These are phyloP conservation scores for Xylariaceae sp. DNA, from an alignment of 2,329 filamentous ascomycete genomes.

Conservation along the genomic window DNA sequence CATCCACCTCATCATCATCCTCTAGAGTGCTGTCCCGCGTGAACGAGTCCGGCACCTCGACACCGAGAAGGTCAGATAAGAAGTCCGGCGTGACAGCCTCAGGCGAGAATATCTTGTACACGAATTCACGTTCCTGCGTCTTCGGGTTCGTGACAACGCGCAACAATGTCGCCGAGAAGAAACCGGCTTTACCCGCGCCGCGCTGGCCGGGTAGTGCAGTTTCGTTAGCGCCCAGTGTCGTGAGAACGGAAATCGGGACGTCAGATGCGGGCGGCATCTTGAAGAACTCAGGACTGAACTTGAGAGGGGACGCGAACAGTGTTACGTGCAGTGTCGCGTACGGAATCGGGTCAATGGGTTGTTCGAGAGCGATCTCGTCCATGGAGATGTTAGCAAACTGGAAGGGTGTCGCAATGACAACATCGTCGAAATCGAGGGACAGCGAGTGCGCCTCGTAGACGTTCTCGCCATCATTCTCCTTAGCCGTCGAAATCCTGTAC, in stretches of 20 bases:
- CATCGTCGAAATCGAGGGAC: constrained; percentile 62
- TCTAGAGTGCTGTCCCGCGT: constrained; percentile 17
- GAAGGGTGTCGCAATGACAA: constrained; percentile 77
- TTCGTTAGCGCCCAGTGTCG: constrained; percentile 65
- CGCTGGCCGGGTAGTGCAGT: constrained; percentile 44
- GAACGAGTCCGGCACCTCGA: constrained; percentile 41
- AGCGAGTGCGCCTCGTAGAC: constrained; percentile 33
- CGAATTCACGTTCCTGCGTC: constrained; percentile 48
- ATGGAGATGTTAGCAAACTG: constrained; percentile 68
- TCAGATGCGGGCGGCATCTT: constrained; percentile 51
- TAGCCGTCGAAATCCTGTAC: constrained; percentile 42
- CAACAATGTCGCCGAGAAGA: constrained; percentile 81
- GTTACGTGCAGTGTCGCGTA: constrained; percentile 88
- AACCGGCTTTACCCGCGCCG: constrained; percentile 67
- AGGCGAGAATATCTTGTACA: constrained; percentile 63
- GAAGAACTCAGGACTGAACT: constrained; percentile 70
- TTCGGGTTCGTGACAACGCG: constrained; percentile 57
- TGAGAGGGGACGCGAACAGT: constrained; percentile 72
- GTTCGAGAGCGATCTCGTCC: constrained; percentile 51
- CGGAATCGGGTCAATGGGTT: constrained; percentile 68
- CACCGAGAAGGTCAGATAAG: constrained; percentile 48
- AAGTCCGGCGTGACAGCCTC: constrained; percentile 48
- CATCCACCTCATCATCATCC: constrained; percentile 28
- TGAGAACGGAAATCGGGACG: constrained; percentile 72
- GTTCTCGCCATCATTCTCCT: constrained; percentile 17